Evolutionary conservation across 2,329 filamentous ascomycete genomes (phyloP).

Genomic region (Clarireedia monteithiana): DNA sequence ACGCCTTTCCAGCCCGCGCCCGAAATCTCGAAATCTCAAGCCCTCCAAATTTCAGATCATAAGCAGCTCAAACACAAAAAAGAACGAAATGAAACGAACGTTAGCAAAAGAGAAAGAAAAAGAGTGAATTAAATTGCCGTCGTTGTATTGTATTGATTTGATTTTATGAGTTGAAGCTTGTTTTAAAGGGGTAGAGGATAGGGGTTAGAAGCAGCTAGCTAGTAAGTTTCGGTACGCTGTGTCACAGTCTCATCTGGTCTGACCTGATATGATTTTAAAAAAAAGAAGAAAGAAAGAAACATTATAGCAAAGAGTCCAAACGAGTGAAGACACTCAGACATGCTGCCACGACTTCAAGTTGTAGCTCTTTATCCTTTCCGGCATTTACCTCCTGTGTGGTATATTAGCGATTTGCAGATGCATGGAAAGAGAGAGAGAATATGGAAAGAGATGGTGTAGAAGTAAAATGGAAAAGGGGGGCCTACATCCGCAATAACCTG

Average conservation of each 20-base stretch:
- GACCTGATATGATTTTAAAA: background rate
- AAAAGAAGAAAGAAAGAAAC: background rate
- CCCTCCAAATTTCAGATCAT: too few species aligned
- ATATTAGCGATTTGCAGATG: constrained; percentile 2
- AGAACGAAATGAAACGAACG: too few species aligned
- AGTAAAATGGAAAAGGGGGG: constrained; percentile 13
- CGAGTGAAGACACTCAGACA: constrained; percentile 96
- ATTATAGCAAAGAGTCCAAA: constrained; percentile 83
- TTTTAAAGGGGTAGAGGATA: too few species aligned
- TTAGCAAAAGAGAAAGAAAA: too few species aligned
- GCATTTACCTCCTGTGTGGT: constrained; percentile 62
- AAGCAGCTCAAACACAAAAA: too few species aligned
- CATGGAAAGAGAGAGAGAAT: background rate
- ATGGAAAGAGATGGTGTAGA: background rate
- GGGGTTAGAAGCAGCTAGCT: too few species aligned
- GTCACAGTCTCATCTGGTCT: background rate
- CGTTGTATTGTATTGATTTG: too few species aligned
- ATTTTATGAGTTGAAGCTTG: too few species aligned
- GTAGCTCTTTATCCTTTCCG: constrained; percentile 87
- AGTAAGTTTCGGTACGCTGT: too few species aligned
- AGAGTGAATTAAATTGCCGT: too few species aligned
- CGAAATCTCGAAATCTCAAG: too few species aligned
- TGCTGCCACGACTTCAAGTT: constrained; percentile 90
- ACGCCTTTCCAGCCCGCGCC: too few species aligned
- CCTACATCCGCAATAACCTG: constrained; percentile 71